A percentile compares a stretch with the other conserved stretches of the same genome.
phyloP scores from a whole-genome alignment of 148 eudicot genomes.

The Rhododendron williamsianum region DNA sequence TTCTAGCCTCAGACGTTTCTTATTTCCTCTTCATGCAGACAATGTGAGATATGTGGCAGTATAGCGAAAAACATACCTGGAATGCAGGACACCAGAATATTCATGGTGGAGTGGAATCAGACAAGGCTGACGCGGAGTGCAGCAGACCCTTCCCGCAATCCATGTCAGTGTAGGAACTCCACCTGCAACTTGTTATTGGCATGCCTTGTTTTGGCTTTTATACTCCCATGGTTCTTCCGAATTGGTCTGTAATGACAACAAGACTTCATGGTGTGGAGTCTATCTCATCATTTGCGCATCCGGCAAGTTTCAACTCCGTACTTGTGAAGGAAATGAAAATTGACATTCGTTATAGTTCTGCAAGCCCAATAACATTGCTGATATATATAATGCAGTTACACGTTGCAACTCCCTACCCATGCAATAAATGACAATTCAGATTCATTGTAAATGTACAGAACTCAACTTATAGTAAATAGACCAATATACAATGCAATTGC shows the following conservation, averaged over 20 bases:
- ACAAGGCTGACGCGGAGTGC: constrained; percentile 9
- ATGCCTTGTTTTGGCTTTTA: constrained; percentile 25
- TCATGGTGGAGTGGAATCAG: constrained; percentile 13
- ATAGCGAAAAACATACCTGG: constrained; percentile 34
- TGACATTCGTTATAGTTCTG: not conserved
- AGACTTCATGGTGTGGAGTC: not conserved
- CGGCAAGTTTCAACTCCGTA: not conserved
- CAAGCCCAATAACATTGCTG: not conserved
- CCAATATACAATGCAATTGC: not conserved
- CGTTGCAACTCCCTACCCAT: not conserved
- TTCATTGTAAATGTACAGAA: not conserved
- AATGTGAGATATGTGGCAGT: constrained; percentile 56
- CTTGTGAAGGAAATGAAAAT: not conserved
- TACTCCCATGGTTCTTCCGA: constrained; percentile 37
- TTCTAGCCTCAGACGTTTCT: not conserved
- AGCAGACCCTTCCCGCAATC: not conserved
- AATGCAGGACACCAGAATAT: constrained; percentile 21
- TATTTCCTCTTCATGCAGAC: constrained; percentile 19
- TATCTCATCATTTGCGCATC: not conserved
- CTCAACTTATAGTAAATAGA: not conserved
- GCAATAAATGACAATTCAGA: not conserved
- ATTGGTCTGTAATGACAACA: not conserved
- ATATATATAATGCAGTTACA: not conserved
- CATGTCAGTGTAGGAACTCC: constrained; percentile 11
- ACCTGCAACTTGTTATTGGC: constrained; percentile 32